phyloP scores from a whole-genome alignment of 176 grass and related monocot genomes.

The Cenchrus purpureus region DNA sequence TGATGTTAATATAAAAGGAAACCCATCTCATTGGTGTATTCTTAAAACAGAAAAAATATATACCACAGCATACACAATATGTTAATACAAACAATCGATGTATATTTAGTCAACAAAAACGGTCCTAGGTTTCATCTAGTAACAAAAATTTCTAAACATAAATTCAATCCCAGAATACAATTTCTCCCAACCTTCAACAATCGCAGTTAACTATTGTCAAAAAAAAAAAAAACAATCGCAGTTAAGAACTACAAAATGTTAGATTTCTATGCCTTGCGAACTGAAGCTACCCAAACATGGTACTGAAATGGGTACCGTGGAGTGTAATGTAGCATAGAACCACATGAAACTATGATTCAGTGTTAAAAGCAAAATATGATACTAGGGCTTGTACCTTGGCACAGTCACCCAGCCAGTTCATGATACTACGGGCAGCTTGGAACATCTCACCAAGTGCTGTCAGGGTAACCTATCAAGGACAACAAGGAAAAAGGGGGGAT shows the following conservation, averaged over 20 bases:
- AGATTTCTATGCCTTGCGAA: neutral
- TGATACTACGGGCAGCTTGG: constrained; percentile 88
- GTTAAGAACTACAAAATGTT: neutral
- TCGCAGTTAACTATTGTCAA: too few relatives aligned
- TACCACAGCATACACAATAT: neutral
- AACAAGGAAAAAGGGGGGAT: constrained; percentile 12
- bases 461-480: constrained; percentile 71
- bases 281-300: constrained; percentile 18
- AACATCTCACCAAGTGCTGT: constrained; percentile 97
- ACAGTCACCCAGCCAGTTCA: constrained; percentile 98
- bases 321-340: constrained; percentile 21
- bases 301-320: neutral
- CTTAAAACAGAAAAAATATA: neutral
- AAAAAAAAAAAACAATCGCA: too few relatives aligned
- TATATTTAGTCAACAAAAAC: constrained; percentile 18
- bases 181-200: neutral
- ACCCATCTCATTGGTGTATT: neutral
- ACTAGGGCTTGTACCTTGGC: constrained; percentile 69
- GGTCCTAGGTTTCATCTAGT: neutral
- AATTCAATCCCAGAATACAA: neutral
- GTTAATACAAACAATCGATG: neutral
- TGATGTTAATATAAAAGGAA: neutral
- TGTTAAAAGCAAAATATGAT: constrained; percentile 25
- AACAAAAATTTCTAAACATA: neutral
- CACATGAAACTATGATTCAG: neutral